phyloP scores from a whole-genome alignment of 2,329 filamentous ascomycete species.

The Trichoderma atroviride region DNA sequence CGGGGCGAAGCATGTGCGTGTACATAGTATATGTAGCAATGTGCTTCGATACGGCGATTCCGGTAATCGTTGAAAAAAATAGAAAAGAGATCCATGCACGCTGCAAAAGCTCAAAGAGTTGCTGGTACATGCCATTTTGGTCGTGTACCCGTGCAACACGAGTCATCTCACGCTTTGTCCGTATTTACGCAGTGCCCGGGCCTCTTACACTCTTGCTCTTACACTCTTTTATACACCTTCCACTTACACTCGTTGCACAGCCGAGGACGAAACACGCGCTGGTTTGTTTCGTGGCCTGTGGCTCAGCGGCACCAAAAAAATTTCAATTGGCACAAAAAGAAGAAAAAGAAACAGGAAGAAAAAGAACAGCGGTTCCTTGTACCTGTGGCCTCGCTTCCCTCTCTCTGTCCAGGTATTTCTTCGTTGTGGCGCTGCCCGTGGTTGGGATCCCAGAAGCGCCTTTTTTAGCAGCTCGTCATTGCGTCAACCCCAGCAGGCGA shows the following conservation, averaged over 20 bases:
- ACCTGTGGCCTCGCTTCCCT: neutral
- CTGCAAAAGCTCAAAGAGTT: too few relatives aligned
- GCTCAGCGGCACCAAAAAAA: slow-evolving; percentile 6
- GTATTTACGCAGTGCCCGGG: neutral
- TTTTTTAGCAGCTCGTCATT: slow-evolving; percentile 3
- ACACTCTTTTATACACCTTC: neutral
- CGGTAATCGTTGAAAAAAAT: neutral
- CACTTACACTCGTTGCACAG: neutral
- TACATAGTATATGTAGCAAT: neutral
- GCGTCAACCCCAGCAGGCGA: slow-evolving; percentile 16
- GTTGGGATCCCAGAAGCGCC: neutral
- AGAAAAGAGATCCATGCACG: neutral
- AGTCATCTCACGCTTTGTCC: neutral
- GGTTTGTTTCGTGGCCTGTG: slow-evolving; percentile 10
- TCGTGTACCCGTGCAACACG: slow-evolving; percentile 10
- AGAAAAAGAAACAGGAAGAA: neutral
- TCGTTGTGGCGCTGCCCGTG: neutral
- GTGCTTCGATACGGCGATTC: neutral
- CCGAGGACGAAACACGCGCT: neutral
- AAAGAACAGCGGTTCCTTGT: neutral
- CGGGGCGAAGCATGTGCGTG: neutral
- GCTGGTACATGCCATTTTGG: neutral
- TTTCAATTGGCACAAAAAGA: neutral
- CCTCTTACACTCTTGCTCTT: neutral
- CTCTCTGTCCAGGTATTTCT: neutral